A percentile compares a stretch with the other conserved stretches of the same genome.
phyloP scores from a whole-genome alignment of 176 grass and related monocot species.

The maize (Zea mays) region Zm-B73-REFERENCE-NAM-5.0 NC_050097.1:222732001-222732500 shows the following conservation, averaged over 20 bases:
- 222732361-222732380: conserved; percentile 47
- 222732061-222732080: too few relatives aligned
- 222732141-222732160: conserved; percentile 35
- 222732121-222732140: conserved; percentile 27
- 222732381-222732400: conserved; percentile 50
- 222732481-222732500: conserved; percentile 34
- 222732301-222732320: background rate
- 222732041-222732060: too few relatives aligned
- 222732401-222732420: conserved; percentile 71
- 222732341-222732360: conserved; percentile 53
- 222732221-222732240: too few relatives aligned
- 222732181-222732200: conserved; percentile 28
- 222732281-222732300: conserved; percentile 35
- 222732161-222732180: too few relatives aligned
- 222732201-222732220: conserved; percentile 33
- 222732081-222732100: too few relatives aligned
- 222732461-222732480: conserved; percentile 46
- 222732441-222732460: conserved; percentile 20
- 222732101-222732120: conserved; percentile 65
- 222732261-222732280: conserved; percentile 44
- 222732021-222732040: too few relatives aligned
- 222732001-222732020: too few relatives aligned
- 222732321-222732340: conserved; percentile 16
- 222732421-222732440: conserved; percentile 39
- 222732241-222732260: too few relatives aligned